Evolutionary conservation across 352 stramenopile genomes (phyloP).

Genomic region (Globisporangium carolinianum): DNA sequence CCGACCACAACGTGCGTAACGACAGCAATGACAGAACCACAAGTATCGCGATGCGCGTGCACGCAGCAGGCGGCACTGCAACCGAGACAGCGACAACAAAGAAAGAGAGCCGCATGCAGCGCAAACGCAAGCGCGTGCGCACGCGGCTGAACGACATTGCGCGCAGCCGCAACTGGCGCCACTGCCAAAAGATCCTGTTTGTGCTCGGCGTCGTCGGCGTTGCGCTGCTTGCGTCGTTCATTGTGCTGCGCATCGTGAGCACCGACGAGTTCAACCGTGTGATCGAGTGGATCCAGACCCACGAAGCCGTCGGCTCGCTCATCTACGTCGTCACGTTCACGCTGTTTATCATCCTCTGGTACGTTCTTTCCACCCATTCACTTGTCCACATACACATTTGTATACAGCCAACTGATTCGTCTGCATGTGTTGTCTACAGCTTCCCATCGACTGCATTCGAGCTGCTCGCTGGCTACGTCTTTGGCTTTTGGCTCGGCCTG

Average conservation of each 20-base stretch:
- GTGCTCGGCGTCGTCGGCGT: conserved; percentile 7
- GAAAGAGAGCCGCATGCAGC: neutral
- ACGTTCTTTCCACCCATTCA: neutral
- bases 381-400: neutral
- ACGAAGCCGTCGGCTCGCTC: conserved; percentile 10
- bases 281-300: conserved; percentile 18
- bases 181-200: conserved; percentile 7
- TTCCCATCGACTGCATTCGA: conserved; percentile 78
- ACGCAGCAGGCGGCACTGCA: neutral
- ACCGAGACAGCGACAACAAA: neutral
- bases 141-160: conserved; percentile 8
- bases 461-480: conserved; percentile 69
- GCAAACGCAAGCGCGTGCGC: conserved; percentile 4
- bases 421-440: conserved; percentile 15
- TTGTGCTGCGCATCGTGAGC: conserved; percentile 9
- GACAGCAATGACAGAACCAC: neutral
- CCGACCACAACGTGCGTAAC: neutral
- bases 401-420: neutral
- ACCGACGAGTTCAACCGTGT: conserved; percentile 16
- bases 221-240: conserved; percentile 9
- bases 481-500: conserved; percentile 67
- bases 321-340: conserved; percentile 16
- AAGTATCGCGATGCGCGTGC: neutral
- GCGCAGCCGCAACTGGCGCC: conserved; percentile 10
- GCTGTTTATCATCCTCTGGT: conserved; percentile 19